Percentiles rank a stretch among this genome's conserved stretches.
Conservation (phyloP, 495 filamentous ascomycete species). For the Annulohypoxylon nitens region DNA sequence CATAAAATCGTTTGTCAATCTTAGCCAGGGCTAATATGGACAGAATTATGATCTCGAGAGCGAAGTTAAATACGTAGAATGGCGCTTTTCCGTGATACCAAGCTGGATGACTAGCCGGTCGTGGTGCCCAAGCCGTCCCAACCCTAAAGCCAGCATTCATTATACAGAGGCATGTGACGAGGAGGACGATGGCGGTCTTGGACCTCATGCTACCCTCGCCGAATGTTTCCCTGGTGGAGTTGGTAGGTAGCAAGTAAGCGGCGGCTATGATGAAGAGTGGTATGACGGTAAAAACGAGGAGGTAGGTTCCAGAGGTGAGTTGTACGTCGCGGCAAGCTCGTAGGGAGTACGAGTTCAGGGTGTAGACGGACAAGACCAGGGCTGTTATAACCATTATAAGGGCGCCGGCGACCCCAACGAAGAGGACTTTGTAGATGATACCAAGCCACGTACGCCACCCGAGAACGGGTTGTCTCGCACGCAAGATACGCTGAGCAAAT, state of each 20-base stretch:
- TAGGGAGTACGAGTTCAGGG: slow-evolving; percentile 63
- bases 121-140: slow-evolving; percentile 66
- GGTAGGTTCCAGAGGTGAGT: slow-evolving; percentile 74
- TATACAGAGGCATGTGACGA: slow-evolving; percentile 67
- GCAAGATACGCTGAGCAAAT: slow-evolving; percentile 81
- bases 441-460: slow-evolving; percentile 72
- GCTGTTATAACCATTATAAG: slow-evolving; percentile 79
- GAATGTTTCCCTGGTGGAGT: slow-evolving; percentile 71
- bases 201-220: slow-evolving; percentile 73
- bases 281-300: slow-evolving; percentile 77
- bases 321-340: slow-evolving; percentile 71
- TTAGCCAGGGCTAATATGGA: slow-evolving; percentile 69
- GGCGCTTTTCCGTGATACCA: slow-evolving; percentile 77
- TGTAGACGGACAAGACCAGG: slow-evolving; percentile 74
- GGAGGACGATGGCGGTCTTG: slow-evolving; percentile 72
- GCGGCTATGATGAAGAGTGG: slow-evolving; percentile 75
- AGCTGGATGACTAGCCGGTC: slow-evolving; percentile 68
- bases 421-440: slow-evolving; percentile 67
- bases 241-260: slow-evolving; percentile 62
- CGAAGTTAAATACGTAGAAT: slow-evolving; percentile 86
- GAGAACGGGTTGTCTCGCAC: slow-evolving; percentile 76
- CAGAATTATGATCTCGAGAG: slow-evolving; percentile 77
- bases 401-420: slow-evolving; percentile 68
- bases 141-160: slow-evolving; percentile 77
- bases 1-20: slow-evolving; percentile 80